phyloP scores from a whole-genome alignment of 2,329 filamentous ascomycete genomes.

The Xylaria sp. region DNA sequence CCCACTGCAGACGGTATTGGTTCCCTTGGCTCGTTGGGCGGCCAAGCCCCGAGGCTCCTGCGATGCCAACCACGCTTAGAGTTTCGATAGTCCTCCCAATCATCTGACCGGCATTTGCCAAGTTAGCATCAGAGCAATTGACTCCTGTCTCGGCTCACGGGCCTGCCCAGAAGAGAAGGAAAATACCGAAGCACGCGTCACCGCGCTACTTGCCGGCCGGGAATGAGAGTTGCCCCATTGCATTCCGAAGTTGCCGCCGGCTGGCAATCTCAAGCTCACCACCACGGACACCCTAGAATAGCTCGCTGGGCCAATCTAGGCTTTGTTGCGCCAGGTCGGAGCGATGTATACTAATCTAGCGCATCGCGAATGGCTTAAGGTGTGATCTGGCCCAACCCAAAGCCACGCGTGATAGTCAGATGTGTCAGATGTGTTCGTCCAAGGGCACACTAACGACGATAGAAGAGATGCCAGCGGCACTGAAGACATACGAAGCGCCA shows the following conservation, averaged over 20 bases:
- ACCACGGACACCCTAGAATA: no score
- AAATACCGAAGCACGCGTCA: neutral
- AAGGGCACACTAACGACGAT: no score
- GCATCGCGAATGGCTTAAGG: neutral
- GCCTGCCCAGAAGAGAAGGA: neutral
- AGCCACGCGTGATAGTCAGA: no score
- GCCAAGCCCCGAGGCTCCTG: no score
- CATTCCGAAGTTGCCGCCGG: slow-evolving; percentile 10
- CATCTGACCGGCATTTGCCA: neutral
- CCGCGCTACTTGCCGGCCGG: neutral
- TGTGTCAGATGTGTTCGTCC: no score
- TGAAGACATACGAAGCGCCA: neutral
- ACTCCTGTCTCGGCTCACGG: neutral
- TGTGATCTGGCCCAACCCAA: neutral
- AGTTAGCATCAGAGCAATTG: neutral
- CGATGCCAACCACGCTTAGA: neutral
- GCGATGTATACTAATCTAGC: neutral
- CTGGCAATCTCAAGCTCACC: slow-evolving; percentile 12
- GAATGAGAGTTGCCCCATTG: neutral
- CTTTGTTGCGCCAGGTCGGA: no score
- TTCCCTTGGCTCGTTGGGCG: no score
- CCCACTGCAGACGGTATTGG: no score
- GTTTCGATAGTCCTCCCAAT: neutral
- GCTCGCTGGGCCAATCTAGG: no score
- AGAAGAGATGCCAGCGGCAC: no score